Percentiles rank a stretch among this genome's conserved stretches.
Evolutionary conservation across 106 monocot species (phyloP).

Genomic region (Cymbidium sinense): DNA sequence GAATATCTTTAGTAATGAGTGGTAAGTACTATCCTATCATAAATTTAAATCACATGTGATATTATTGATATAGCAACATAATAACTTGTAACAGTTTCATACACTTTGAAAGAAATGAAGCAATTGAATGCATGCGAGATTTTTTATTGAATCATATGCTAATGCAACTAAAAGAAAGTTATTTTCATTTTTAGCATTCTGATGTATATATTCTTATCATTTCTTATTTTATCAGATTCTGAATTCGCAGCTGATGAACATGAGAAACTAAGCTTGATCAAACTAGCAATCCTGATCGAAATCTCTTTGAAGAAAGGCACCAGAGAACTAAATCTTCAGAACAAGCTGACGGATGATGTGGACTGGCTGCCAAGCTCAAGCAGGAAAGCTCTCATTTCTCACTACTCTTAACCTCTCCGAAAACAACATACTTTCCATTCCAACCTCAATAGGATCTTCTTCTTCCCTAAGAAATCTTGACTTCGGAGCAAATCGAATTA

Average conservation of each 20-base stretch:
- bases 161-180: too few relatives aligned
- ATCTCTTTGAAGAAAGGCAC: slow-evolving; percentile 15
- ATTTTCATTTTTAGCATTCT: too few relatives aligned
- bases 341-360: slow-evolving; percentile 29
- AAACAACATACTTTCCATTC: slow-evolving; percentile 22
- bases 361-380: slow-evolving; percentile 35
- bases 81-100: too few relatives aligned
- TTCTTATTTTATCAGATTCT: not conserved
- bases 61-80: too few relatives aligned
- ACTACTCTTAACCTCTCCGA: slow-evolving; percentile 18
- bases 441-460: slow-evolving; percentile 17
- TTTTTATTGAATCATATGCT: too few relatives aligned
- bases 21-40: too few relatives aligned
- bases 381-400: slow-evolving; percentile 12
- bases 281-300: slow-evolving; percentile 22
- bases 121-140: too few relatives aligned
- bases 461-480: slow-evolving; percentile 17
- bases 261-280: slow-evolving; percentile 22
- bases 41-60: too few relatives aligned
- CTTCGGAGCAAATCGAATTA: slow-evolving; percentile 15
- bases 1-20: not conserved
- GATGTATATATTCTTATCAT: not conserved
- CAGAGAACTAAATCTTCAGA: slow-evolving; percentile 16
- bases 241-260: slow-evolving; percentile 4
- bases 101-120: too few relatives aligned